Evolutionary conservation across 164 flowering plant species (phyloP).

Genomic region (Dillenia suffruticosa): DNA sequence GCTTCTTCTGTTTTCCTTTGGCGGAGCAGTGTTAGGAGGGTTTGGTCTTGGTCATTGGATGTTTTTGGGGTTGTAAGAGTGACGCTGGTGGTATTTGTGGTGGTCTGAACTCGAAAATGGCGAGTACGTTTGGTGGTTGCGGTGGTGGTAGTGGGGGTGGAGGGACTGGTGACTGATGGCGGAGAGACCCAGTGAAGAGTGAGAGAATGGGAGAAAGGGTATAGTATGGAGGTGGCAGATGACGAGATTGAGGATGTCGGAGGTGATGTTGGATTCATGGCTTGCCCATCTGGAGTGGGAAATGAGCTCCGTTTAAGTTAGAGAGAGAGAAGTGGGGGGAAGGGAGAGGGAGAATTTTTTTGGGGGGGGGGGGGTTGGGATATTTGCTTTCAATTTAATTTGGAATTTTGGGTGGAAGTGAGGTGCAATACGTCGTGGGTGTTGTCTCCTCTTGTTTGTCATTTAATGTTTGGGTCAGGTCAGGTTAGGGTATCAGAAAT

Average conservation of each 20-base stretch:
- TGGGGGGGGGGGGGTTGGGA: background rate
- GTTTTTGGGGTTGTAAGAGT: conserved; percentile 14
- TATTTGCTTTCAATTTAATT: too few relatives aligned
- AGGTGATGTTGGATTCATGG: too few relatives aligned
- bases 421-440: too few relatives aligned
- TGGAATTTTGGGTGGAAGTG: conserved; percentile 20
- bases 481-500: too few relatives aligned
- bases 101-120: conserved; percentile 18
- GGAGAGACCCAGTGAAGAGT: conserved; percentile 22
- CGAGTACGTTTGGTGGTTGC: conserved; percentile 12
- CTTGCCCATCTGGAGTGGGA: too few relatives aligned
- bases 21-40: conserved; percentile 62
- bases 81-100: conserved; percentile 21
- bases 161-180: conserved; percentile 10
- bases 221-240: too few relatives aligned
- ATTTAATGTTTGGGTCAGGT: too few relatives aligned
- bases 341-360: background rate
- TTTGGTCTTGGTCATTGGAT: conserved; percentile 21
- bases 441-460: too few relatives aligned
- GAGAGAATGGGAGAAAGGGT: conserved; percentile 10
- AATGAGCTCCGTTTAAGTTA: too few relatives aligned
- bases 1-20: conserved; percentile 84
- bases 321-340: too few relatives aligned
- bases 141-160: conserved; percentile 17
- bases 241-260: too few relatives aligned